Evolutionary conservation across 2,329 filamentous ascomycete genomes (phyloP).

Genomic region (Xylariaceae sp.): DNA sequence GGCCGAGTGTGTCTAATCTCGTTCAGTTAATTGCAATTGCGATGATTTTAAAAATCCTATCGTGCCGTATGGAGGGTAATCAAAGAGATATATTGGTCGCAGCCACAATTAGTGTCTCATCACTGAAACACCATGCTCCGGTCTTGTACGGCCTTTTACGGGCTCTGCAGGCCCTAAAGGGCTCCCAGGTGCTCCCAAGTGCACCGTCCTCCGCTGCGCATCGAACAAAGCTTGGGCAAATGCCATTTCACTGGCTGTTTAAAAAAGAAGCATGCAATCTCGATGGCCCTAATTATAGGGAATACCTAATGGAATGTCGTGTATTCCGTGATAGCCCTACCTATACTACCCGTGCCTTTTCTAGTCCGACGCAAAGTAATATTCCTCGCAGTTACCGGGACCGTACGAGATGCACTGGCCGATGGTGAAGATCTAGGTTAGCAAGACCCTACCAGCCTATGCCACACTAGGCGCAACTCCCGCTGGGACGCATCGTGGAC

Average conservation of each 20-base stretch:
- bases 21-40: neutral
- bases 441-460: neutral
- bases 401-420: neutral
- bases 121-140: neutral
- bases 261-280: too few relatives aligned
- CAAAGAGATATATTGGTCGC: neutral
- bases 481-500: neutral
- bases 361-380: neutral
- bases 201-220: too few relatives aligned
- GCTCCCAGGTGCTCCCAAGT: too few relatives aligned
- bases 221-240: too few relatives aligned
- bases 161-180: too few relatives aligned
- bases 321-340: too few relatives aligned
- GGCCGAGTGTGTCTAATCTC: neutral
- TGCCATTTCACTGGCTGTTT: too few relatives aligned
- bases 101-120: neutral
- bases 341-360: too few relatives aligned
- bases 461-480: neutral
- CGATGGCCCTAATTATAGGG: neutral
- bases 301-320: too few relatives aligned
- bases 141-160: too few relatives aligned
- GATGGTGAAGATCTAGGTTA: neutral
- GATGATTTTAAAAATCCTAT: neutral
- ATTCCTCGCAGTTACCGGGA: neutral
- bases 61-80: neutral